Conservation (phyloP, 148 eudicot species). For the Fagopyrum esculentum region DNA sequence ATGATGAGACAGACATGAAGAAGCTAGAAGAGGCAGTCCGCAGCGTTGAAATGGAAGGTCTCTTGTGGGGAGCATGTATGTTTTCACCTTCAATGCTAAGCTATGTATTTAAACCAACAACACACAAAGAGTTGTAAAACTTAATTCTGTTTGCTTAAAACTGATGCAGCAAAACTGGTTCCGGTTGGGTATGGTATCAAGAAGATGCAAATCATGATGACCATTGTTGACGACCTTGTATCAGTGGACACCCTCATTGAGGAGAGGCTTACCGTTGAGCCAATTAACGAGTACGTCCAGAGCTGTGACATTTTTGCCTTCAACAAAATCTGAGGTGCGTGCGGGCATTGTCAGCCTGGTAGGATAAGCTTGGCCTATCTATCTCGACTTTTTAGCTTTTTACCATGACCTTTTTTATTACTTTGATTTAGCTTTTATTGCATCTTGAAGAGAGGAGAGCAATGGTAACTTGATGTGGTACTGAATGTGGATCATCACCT, state of each 20-base stretch:
- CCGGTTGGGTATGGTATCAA: conserved; percentile 90
- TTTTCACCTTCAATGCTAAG: background rate
- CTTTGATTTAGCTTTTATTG: background rate
- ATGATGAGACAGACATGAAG: conserved; percentile 98
- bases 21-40: conserved; percentile 91
- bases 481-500: background rate
- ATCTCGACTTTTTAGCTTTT: background rate
- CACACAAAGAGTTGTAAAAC: background rate
- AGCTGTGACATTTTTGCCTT: conserved; percentile 95
- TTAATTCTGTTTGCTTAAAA: background rate
- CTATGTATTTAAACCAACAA: background rate
- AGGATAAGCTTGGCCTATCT: background rate
- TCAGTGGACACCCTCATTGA: conserved; percentile 78
- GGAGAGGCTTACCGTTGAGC: conserved; percentile 68
- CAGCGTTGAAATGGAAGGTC: conserved; percentile 72
- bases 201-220: conserved; percentile 84
- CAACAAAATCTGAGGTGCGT: conserved; percentile 66
- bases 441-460: conserved; percentile 1
- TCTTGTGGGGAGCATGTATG: conserved; percentile 93
- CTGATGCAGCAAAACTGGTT: conserved; percentile 73
- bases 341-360: background rate
- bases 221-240: conserved; percentile 85
- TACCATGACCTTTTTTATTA: background rate
- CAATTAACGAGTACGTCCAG: conserved; percentile 72
- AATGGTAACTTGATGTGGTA: background rate